Evolutionary conservation across 2,329 filamentous ascomycete genomes (phyloP), one percentile per base, ranked within the genome.

Genomic region (Scedosporium apiospermum): DNA sequence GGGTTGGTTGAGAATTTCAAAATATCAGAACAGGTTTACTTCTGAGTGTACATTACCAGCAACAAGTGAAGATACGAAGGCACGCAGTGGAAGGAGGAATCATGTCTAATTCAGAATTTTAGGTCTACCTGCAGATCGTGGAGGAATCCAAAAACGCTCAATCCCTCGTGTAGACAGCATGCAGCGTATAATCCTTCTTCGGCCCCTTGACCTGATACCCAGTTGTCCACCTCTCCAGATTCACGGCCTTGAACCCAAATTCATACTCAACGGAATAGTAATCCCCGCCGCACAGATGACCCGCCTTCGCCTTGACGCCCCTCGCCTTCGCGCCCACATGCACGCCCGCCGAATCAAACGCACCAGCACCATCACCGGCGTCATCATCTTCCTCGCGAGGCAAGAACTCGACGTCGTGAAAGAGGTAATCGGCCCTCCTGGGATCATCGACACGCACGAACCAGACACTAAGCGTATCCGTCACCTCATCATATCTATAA

Each of bases 281-380:
- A 68, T 93, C 89, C 27, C 88, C 80, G 23, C 86, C 80, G 70
- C 89, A 92, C 21, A 90, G 74, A 71, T 93, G 89, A 12, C 84
- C 82, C 0, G 87, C 85, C 66, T 80, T 85, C 0, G 88, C 89
- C 51, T 38, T 41, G n/a, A 61, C 16, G 16, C 58, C 58, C 10
- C 49, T 38, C 3, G 41, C 18, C 57, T 34, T 42, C 42, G 16
- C 58, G 27, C 18, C 34, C 18, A 16, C 30, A 12, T 16, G 44
- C 16, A 49, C 44, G 18, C 44, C 44, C 16, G 16, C 44, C 16
- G 44, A 21, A 49, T 16, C 44, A 18, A 21, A 21, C 14, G 42
- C 42, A 46, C 66, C 4, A 69, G 10, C 67, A 61, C 34, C 55
- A 55, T 18, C 57, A 53, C 60, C 44, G 53, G 59, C 59, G 18